phyloP scores from a whole-genome alignment of 2,329 filamentous ascomycete genomes.

The Ploettnerulaceae sp. region DNA sequence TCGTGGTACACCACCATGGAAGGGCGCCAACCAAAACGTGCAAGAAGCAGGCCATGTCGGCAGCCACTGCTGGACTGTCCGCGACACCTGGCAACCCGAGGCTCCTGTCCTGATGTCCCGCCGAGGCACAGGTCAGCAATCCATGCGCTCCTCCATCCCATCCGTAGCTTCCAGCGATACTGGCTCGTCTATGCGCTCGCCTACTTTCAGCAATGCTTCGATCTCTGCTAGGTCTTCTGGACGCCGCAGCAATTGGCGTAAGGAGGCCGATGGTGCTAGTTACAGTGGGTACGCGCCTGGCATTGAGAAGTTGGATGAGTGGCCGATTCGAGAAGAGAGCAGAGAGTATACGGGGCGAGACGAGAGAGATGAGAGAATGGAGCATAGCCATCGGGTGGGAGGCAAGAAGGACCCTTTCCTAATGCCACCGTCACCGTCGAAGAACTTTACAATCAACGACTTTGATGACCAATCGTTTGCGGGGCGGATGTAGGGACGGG shows the following conservation, averaged over 20 bases:
- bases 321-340: conserved; percentile 21
- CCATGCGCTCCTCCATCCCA: conserved; percentile 2
- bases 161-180: conserved; percentile 14
- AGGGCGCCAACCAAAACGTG: conserved; percentile 31
- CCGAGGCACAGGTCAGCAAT: background rate
- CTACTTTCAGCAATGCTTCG: conserved; percentile 5
- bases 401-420: conserved; percentile 6
- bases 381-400: background rate
- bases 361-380: conserved; percentile 1
- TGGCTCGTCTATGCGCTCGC: conserved; percentile 11
- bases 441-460: conserved; percentile 17
- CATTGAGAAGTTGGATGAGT: conserved; percentile 24
- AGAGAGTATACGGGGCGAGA: conserved; percentile 1
- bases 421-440: background rate
- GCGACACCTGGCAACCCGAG: conserved; percentile 21
- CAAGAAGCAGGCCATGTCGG: conserved; percentile 29
- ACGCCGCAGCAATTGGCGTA: background rate
- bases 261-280: conserved; percentile 3
- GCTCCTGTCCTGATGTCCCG: conserved; percentile 4
- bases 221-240: background rate
- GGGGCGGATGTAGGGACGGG: background rate
- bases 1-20: conserved; percentile 51
- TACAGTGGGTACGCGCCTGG: conserved; percentile 21
- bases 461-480: conserved; percentile 21
- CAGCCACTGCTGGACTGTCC: conserved; percentile 33